phyloP scores from a whole-genome alignment of 805 yeast genomes.

The Metschnikowia peoriensis region DNA sequence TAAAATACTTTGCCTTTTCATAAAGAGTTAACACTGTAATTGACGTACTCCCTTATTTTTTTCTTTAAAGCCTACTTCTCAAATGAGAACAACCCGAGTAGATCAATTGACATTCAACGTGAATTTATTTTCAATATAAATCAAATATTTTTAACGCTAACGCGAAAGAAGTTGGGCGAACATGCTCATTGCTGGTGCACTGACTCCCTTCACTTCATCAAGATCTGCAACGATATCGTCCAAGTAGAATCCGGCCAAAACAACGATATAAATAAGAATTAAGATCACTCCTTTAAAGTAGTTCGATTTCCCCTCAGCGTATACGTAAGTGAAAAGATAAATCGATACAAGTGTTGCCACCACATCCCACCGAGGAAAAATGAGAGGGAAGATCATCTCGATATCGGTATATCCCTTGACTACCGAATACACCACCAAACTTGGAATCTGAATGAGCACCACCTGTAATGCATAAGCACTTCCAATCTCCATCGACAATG shows the following conservation, averaged over 20 bases:
- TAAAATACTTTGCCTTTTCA: background rate
- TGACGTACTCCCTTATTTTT: too few species aligned
- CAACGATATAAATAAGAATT: slow-evolving; percentile 72
- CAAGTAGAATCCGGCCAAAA: slow-evolving; percentile 78
- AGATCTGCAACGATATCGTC: slow-evolving; percentile 39
- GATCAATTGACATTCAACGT: background rate
- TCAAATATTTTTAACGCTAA: background rate
- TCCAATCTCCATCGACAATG: slow-evolving; percentile 96
- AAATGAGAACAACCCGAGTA: background rate
- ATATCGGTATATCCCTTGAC: slow-evolving; percentile 39
- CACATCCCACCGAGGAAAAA: slow-evolving; percentile 95
- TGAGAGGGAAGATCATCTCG: slow-evolving; percentile 65
- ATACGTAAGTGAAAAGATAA: slow-evolving; percentile 85
- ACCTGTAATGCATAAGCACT: slow-evolving; percentile 97
- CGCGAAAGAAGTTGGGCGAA: slow-evolving; percentile 3
- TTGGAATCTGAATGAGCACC: slow-evolving; percentile 88
- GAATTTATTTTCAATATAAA: too few species aligned
- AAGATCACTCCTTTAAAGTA: slow-evolving; percentile 93
- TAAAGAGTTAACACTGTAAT: too few species aligned
- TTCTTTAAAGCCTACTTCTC: too few species aligned
- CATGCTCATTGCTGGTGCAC: background rate
- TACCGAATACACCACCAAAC: slow-evolving; percentile 76
- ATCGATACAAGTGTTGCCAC: slow-evolving; percentile 82
- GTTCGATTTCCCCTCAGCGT: slow-evolving; percentile 95
- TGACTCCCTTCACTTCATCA: background rate